Base-by-base conservation (phyloP, 2,329 filamentous ascomycete species). In the Alternaria infectoria region DNA sequence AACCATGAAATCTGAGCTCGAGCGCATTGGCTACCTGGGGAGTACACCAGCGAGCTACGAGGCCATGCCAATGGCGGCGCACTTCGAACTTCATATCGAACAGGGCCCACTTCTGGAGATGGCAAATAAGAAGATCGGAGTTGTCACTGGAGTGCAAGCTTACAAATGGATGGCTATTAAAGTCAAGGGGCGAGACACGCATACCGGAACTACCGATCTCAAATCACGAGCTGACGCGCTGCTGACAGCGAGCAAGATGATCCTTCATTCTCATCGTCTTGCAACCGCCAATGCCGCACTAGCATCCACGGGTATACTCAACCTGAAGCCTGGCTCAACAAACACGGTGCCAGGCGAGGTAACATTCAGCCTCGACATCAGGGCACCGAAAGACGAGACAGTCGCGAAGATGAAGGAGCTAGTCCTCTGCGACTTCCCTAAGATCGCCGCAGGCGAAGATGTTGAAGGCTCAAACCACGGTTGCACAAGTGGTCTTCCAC, bases 11-110 rank as follows among this genome's bases (percentile, higher is more conserved):
- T 86, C 83, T 0, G 91, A 93, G 64, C 85, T 96, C 0, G 83
- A 91, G 73, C 85, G 90, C 13, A 93, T 93, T 54, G 89, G 89
- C 1, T 93, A 92, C 67, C 80, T 93, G 0, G 92, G 91, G 13
- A 69, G 79, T 0, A 79, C 84, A 0, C 84, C 86, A 9, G 86
- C 87, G 21, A 88, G 83, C 57, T 84, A 90, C 75, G 82, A 85
- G 65, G 81, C 84, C 30, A 87, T 85, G 15, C 90, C 90, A 0
- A 88, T 93, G 80, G 90, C 87, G 1, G 91, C 91, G 0, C 91
- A 95, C 77, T 94, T 95, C 72, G 92, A 95, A 77, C 84, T 96
- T 10, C 92, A 96, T 74, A 95, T 95, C 57, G 93, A 96, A 76
- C 93, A 96, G 76, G 92, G 92, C 0, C 91, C 92, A 0, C 87